These are phyloP conservation scores for Tetrapisispora iriomotensis DNA, from an alignment of 805 yeast species.

Conservation along the genomic window DNA sequence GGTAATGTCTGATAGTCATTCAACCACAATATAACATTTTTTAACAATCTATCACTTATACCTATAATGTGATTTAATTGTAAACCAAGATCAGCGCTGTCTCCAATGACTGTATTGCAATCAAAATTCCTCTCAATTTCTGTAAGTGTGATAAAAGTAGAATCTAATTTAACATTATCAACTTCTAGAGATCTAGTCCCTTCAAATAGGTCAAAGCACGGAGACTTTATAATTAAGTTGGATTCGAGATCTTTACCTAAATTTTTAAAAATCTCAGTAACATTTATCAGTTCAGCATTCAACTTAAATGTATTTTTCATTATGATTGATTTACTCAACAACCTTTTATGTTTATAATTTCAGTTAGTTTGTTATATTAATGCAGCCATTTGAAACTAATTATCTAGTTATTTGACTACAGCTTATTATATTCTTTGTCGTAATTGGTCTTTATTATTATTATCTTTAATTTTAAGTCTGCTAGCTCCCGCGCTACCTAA, in stretches of 20 bases:
- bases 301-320: neutral
- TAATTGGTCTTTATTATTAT: too few relatives aligned
- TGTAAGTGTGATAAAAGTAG: slow-evolving; percentile 50
- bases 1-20: slow-evolving; percentile 56
- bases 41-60: slow-evolving; percentile 44
- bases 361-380: too few relatives aligned
- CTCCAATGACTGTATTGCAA: slow-evolving; percentile 22
- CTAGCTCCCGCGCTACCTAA: too few relatives aligned
- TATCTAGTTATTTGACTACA: too few relatives aligned
- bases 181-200: slow-evolving; percentile 86
- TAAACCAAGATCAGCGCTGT: slow-evolving; percentile 18
- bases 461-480: too few relatives aligned
- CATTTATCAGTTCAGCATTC: slow-evolving; percentile 31
- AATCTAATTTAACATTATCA: slow-evolving; percentile 61
- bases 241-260: slow-evolving; percentile 34
- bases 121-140: slow-evolving; percentile 40
- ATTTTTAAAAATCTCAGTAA: slow-evolving; percentile 43
- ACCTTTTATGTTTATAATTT: too few relatives aligned
- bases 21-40: slow-evolving; percentile 62
- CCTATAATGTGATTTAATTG: slow-evolving; percentile 36
- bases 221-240: slow-evolving; percentile 50
- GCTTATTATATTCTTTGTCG: too few relatives aligned
- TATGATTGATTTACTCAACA: neutral
- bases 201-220: slow-evolving; percentile 57
- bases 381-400: too few relatives aligned